Evolutionary conservation across 257 asterid species (phyloP), one percentile per base, ranked within the genome.

Genomic region (Gardenia jasminoides): DNA sequence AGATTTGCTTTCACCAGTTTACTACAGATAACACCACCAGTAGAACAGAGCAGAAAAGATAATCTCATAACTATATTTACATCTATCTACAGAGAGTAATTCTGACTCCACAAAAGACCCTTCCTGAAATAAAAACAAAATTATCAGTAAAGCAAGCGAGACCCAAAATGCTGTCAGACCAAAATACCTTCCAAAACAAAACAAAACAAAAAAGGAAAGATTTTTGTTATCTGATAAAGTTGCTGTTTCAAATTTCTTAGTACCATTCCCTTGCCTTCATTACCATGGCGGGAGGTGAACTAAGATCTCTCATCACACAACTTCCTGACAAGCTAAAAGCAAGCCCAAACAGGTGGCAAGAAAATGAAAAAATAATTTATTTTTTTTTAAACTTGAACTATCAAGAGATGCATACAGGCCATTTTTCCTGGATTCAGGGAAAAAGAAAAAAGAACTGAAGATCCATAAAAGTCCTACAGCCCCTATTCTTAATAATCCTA

Each of bases 31-130:
- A 79, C 50, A 75, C 87, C 80, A 78, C 66, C 89, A 78, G 87
- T 77, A 85, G 82, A 79, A 80, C 80, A 84, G 75, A 61, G 26
- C 46, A 54, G 33, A 71, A 82, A 82, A 77, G 83, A 83, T 75
- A 84, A 88, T 93, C 83, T 93, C 98, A 93, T 91, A 86, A 88
- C 91, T 86, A 83, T 87, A 72, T 72, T 15, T 78, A 82, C 91
- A 87, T 85, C 78, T 84, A 84, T 80, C 66, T 76, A 77, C 59
- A 83, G 77, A 68, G 75, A 64, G 74, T n/a, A 48, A 28, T 2
- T 7, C 17, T 28, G 10, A 19, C 67, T 50, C 72, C 84, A 71
- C 16, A 50, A 71, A 72, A 74, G n/a, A 26, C 80, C 74, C 59
- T 83, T 67, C 82, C 78, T 74, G 76, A 67, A 68, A 75, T 22